phyloP scores from a whole-genome alignment of 2,329 filamentous ascomycete species.

The Celoporthe dispersa region DNA sequence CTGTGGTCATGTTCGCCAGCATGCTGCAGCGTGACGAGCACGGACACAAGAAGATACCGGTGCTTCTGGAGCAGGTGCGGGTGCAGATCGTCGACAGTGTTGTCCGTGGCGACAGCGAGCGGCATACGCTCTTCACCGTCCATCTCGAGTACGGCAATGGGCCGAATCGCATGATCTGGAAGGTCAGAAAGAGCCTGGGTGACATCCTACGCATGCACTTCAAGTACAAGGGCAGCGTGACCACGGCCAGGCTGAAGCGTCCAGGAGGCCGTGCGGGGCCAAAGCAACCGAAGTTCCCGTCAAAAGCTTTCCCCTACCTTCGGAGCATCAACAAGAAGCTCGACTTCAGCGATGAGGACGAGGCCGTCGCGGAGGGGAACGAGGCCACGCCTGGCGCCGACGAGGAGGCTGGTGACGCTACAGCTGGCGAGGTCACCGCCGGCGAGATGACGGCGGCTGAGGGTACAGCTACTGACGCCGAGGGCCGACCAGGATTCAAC shows the following conservation, averaged over 20 bases:
- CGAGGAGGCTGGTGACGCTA: constrained; percentile 43
- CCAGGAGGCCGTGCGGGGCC: constrained; percentile 69
- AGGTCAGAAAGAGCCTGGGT: constrained; percentile 80
- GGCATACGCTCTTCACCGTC: constrained; percentile 87
- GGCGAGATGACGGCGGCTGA: constrained; percentile 60
- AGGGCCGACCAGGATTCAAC: constrained; percentile 51
- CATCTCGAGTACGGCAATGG: constrained; percentile 96
- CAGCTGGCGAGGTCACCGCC: constrained; percentile 48
- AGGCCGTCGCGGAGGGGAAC: constrained; percentile 42
- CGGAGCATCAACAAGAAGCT: constrained; percentile 78
- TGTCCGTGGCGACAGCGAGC: constrained; percentile 63
- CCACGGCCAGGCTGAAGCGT: constrained; percentile 72
- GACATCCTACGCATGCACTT: constrained; percentile 93
- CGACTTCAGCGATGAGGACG: constrained; percentile 75
- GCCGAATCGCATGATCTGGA: constrained; percentile 95
- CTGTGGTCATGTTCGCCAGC: constrained; percentile 90
- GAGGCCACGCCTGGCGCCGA: constrained; percentile 5
- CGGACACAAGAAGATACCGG: constrained; percentile 91
- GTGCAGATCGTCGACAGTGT: constrained; percentile 81
- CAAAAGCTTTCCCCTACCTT: constrained; percentile 86
- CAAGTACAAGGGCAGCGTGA: constrained; percentile 87
- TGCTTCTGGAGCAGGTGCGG: constrained; percentile 93
- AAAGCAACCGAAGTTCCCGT: constrained; percentile 88
- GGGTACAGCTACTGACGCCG: constrained; percentile 71
- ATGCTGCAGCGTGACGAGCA: constrained; percentile 99